Conservation (phyloP, 257 asterid species). For the Nicotiana otophora region DNA sequence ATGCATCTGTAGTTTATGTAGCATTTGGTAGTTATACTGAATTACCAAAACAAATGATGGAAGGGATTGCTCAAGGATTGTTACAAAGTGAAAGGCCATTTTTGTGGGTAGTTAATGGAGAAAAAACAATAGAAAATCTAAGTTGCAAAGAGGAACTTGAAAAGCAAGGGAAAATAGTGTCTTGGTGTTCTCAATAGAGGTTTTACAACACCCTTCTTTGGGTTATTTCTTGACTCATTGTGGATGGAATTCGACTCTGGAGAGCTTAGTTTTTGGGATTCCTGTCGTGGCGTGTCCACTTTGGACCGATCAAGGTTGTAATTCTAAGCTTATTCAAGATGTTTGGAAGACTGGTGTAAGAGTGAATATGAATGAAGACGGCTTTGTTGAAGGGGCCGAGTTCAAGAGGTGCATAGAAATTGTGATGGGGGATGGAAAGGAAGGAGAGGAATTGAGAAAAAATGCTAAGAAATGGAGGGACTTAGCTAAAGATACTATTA, state of each 20-base stretch:
- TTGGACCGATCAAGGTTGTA: constrained; percentile 48
- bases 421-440: constrained; percentile 26
- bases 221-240: constrained; percentile 25
- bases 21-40: constrained; percentile 44
- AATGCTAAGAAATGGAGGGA: constrained; percentile 33
- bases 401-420: constrained; percentile 26
- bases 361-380: constrained; percentile 13
- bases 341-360: constrained; percentile 40
- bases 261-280: constrained; percentile 36
- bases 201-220: constrained; percentile 19
- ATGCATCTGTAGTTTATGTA: constrained; percentile 31
- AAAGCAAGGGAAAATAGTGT: constrained; percentile 20
- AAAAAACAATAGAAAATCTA: background rate
- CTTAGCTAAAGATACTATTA: constrained; percentile 30
- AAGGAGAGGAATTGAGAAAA: constrained; percentile 22
- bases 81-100: constrained; percentile 18
- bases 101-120: constrained; percentile 22
- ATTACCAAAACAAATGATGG: constrained; percentile 24
- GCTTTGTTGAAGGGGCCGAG: constrained; percentile 22
- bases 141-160: constrained; percentile 16
- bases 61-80: constrained; percentile 22
- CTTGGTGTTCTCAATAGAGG: constrained; percentile 30
- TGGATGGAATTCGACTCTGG: constrained; percentile 13
- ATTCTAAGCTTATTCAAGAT: constrained; percentile 44
- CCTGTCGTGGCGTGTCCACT: constrained; percentile 42